Conservation (phyloP, 345 rosid genomes). For the Moricandia arvensis region DNA sequence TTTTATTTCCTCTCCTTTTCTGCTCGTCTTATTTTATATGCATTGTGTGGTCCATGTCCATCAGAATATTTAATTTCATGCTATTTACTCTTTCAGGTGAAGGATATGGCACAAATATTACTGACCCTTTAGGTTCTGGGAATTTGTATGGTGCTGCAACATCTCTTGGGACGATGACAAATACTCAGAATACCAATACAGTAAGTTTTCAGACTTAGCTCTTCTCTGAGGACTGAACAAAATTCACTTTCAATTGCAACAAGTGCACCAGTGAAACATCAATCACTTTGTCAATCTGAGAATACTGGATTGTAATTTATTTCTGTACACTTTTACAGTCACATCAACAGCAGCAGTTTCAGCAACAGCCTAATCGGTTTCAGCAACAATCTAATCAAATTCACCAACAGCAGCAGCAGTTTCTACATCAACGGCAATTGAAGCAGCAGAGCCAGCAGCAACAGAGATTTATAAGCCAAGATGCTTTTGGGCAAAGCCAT, state of each 20-base stretch:
- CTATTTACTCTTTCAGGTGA: conserved; percentile 57
- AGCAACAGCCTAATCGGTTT: conserved; percentile 61
- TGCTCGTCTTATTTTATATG: conserved; percentile 20
- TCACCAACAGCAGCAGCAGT: conserved; percentile 56
- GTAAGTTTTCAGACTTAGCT: conserved; percentile 54
- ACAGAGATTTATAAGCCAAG: conserved; percentile 51
- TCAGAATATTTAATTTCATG: neutral
- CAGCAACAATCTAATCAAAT: conserved; percentile 51
- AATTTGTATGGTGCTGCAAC: conserved; percentile 60
- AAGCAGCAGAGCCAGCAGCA: conserved; percentile 71
- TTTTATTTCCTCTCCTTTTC: conserved; percentile 4
- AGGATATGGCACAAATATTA: conserved; percentile 59
- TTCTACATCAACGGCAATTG: conserved; percentile 44
- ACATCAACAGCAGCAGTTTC: conserved; percentile 75
- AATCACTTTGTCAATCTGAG: conserved; percentile 50
- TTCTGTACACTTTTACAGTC: conserved; percentile 47
- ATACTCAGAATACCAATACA: conserved; percentile 58
- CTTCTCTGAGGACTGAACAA: conserved; percentile 51
- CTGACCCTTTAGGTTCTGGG: conserved; percentile 68
- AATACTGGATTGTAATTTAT: conserved; percentile 50
- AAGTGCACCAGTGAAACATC: conserved; percentile 46
- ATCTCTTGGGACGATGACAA: conserved; percentile 58
- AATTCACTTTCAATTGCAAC: conserved; percentile 48
- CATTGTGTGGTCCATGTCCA: neutral
- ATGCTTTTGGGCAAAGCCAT: conserved; percentile 58